Percentiles rank a stretch among this genome's conserved stretches.
phyloP scores from a whole-genome alignment of 1,284 basidiomycete species.

The Papiliotrema terrestris region DNA sequence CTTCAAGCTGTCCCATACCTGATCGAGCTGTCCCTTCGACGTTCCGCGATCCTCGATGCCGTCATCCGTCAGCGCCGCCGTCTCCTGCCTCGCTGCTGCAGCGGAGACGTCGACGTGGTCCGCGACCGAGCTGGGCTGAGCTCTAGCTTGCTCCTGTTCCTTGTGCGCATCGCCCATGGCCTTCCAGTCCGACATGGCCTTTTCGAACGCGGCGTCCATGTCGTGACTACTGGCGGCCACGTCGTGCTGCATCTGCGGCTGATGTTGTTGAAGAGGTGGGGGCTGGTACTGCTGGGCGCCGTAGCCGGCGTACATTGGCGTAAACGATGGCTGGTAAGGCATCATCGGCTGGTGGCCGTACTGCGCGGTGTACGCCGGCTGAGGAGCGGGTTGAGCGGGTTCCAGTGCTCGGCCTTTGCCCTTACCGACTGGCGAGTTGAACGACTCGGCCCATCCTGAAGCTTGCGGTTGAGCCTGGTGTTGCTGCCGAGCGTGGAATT shows the following conservation, averaged over 20 bases:
- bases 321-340: slow-evolving; percentile 10
- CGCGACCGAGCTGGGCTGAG: slow-evolving; percentile 2
- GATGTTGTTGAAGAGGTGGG: not conserved
- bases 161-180: slow-evolving; percentile 64
- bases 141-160: slow-evolving; percentile 17
- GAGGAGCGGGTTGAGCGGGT: not conserved
- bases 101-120: no score
- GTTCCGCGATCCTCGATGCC: slow-evolving; percentile 47
- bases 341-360: not conserved
- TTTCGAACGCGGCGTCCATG: slow-evolving; percentile 46
- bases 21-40: slow-evolving; percentile 51
- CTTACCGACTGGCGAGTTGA: slow-evolving; percentile 6
- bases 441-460: slow-evolving; percentile 14
- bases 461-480: not conserved
- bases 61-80: slow-evolving; percentile 38
- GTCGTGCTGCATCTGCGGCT: slow-evolving; percentile 38
- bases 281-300: slow-evolving; percentile 3
- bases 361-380: not conserved
- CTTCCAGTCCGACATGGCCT: slow-evolving; percentile 65
- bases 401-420: slow-evolving; percentile 12
- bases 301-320: slow-evolving; percentile 15
- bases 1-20: slow-evolving; percentile 49
- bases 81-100: slow-evolving; percentile 49
- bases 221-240: not conserved
- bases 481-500: not conserved